Evolutionary conservation across 768 basidiomycete genomes (phyloP), one percentile per base, ranked within the genome.

Genomic region (Termitomyces heimii): DNA sequence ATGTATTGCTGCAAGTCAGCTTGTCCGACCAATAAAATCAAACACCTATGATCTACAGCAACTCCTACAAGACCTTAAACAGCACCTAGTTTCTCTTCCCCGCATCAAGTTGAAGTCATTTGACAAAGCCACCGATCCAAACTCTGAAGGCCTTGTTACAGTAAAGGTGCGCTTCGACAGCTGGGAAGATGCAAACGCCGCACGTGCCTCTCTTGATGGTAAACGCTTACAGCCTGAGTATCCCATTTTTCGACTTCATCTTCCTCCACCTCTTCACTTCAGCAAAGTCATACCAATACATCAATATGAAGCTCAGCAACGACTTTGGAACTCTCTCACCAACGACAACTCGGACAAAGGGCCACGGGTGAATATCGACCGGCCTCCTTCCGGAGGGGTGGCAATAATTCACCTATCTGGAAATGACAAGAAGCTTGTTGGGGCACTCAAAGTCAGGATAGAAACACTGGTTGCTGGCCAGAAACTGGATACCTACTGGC

Each of bases 391-490:
- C 16, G 59, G 47, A 35, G 51, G 43, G 20, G 56, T 58, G 5
- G 72, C 78, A 44, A 67, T 70, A 16, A 73, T 85, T 40, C 74
- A 68, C 4, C 71, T 85, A n/a, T 61, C 70, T 1, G 84, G 84
- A 0, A 71, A 78, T 14, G 78, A 79, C 50, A 80, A 80, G 67
- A 77, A 79, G 60, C 75, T 75, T 1, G 74, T 79, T 1, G 85
- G 85, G 1, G 72, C 76, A 5, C 63, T 86, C 58, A 86, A 85
- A 68, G 83, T 85, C 13, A 71, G 83, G 52, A 79, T 82, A 0
- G 85, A 86, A 65, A 77, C 71, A 52, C 64, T 86, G 39, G 77
- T 75, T 2, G 72, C 71, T 24, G 84, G 84, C 5, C 77, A 80
- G 40, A 77, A 68, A 35, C 68, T 85, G 10, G 73, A 70, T 42